Base-by-base conservation (phyloP, 768 basidiomycete species). In the Rhodotorula diobovata region DNA sequence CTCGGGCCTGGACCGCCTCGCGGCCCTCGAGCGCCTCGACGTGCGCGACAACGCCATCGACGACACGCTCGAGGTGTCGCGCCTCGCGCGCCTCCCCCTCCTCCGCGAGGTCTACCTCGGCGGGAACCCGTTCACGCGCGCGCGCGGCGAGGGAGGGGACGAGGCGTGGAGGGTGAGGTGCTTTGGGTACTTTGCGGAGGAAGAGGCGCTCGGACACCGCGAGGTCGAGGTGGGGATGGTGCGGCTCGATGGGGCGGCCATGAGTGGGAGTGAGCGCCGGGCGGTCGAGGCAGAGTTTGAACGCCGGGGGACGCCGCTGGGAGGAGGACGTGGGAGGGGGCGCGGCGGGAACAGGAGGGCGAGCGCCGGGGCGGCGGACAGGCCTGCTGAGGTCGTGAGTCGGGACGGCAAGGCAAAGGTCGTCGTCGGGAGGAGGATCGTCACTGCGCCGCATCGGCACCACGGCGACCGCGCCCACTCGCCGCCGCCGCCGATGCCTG, bases 1-100 rank as follows among this genome's bases (percentile, higher is more conserved):
- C 64, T 93, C 92, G 70, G 95, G 95, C 28, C 84, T 98, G 14
- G 95, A 98, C 80, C 87, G 93, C n/a, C 84, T 97, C 0, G 82
- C 85, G 67, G 89, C 87, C 5, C 85, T 98, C 20, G 89, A 94
- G 78, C 86, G 90, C 46, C 84, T 96, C 39, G 94, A 98, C 80
- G 82, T 97, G 25, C 85, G 92, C 12, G 79, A 83, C 64, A 97
- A 98, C 74, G 81, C 86, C 63, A 81, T 98, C 46, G 86, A 89
- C 60, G 95, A 97, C 75, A 86, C 86, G 58, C 87, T 87, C 18
- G 95, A 98, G 80, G 83, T 98, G 16, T 90, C 91, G 15, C 84
- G 95, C 41, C 82, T 98, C 34, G 87, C 90, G 1, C 83, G 85
- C 14, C 83, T 97, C 48, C 91, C 93, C 21, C 87, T 89, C 74